Evolutionary conservation across 805 yeast genomes (phyloP).

Genomic region (Yarrowia divulgata): DNA sequence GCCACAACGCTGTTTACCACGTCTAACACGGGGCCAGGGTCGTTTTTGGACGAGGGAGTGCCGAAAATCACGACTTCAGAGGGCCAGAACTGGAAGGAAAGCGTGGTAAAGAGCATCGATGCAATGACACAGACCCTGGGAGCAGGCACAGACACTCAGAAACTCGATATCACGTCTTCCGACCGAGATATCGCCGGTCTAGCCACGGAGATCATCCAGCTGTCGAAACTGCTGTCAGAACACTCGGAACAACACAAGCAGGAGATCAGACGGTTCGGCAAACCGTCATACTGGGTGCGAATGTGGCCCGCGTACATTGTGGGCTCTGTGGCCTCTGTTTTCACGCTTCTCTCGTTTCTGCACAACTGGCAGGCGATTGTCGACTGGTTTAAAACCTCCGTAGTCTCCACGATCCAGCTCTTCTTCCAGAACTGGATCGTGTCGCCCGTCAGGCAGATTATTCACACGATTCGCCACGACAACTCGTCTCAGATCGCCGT

Average conservation of each 20-base stretch:
- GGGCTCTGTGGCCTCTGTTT: neutral
- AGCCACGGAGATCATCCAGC: neutral
- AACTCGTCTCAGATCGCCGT: conserved; percentile 74
- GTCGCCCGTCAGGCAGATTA: conserved; percentile 72
- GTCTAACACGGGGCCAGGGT: neutral
- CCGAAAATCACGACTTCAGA: neutral
- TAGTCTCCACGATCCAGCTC: conserved; percentile 69
- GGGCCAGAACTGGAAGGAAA: conserved; percentile 14
- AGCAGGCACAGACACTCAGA: neutral
- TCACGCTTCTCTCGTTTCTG: conserved; percentile 46
- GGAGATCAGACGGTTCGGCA: conserved; percentile 14
- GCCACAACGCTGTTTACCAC: conserved; percentile 8
- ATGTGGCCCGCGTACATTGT: conserved; percentile 37
- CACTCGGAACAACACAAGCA: conserved; percentile 21
- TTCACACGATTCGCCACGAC: conserved; percentile 85
- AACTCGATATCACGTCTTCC: neutral
- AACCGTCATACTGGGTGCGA: conserved; percentile 28
- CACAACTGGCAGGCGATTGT: conserved; percentile 61
- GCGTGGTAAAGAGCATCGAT: conserved; percentile 16
- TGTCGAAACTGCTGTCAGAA: neutral
- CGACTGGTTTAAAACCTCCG: conserved; percentile 63
- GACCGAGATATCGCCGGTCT: neutral
- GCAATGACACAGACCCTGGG: conserved; percentile 21
- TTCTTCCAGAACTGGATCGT: conserved; percentile 85
- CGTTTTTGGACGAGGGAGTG: conserved; percentile 20